Evolutionary conservation across 2,329 filamentous ascomycete genomes (phyloP), one percentile per base, ranked within the genome.

Genomic region (Chaetomiaceae sp.): DNA sequence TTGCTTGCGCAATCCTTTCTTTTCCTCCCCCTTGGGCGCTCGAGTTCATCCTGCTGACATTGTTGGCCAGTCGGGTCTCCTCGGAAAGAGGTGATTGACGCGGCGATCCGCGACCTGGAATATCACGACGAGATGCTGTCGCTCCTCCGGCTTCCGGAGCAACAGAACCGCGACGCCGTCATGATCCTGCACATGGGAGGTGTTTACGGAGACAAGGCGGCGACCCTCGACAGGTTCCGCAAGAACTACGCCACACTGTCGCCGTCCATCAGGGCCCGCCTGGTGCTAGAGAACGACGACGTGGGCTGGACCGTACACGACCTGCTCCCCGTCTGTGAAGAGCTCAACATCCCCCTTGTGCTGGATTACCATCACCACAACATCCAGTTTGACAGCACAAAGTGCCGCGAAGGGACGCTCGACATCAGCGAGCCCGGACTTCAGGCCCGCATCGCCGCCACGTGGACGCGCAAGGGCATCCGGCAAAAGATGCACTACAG

Each of bases 401-500:
- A 87, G 61, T 73, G 95, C 43, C 84, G 91, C 2, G 91, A 96
- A 70, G 91, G 91, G 1, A 96, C 91, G 0, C 76, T 82, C 19
- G 91, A 95, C 62, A 90, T 97, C 59, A 84, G 87, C 45, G 64
- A 68, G 0, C 62, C 64, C 0, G 69, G 75, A 1, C 72, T 96
- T 0, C 94, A 82, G 57, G 84, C 85, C 0, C 83, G 87, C 4
- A 97, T 97, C 64, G 78, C 81, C 39, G 83, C 85, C 3, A 96
- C 90, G 0, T 97, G 92, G 92, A 81, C 79, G 1, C 79, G 82
- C 27, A 97, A 96, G 68, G 74, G 78, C 1, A 96, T 96, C 59
- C 91, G 77, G 2, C 92, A 94, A 63, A 97, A 97, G 72, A 96
- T 96, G 90, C 92, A 97, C 65, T 96, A 96, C 70, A 95, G 88